Evolutionary conservation across 441 rosid genomes (phyloP).

Genomic region (Gossypium davidsonii): DNA sequence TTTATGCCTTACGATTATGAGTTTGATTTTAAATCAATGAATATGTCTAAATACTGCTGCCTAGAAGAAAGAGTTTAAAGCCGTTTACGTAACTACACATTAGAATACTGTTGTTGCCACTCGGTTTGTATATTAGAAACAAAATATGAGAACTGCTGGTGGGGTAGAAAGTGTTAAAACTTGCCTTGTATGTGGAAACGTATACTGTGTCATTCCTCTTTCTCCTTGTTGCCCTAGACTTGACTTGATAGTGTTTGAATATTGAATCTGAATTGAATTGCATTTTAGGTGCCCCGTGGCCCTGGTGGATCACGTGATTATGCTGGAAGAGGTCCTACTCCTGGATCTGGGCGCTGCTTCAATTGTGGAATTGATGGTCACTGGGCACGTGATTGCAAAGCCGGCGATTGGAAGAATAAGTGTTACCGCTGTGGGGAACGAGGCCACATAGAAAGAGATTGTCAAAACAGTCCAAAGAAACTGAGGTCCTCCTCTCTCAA

Average conservation of each 20-base stretch:
- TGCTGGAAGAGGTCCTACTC: slow-evolving; percentile 63
- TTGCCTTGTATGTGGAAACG: no score
- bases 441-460: slow-evolving; percentile 70
- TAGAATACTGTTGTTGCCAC: background rate
- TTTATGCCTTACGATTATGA: background rate
- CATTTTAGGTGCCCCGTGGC: slow-evolving; percentile 56
- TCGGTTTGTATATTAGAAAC: background rate
- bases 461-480: slow-evolving; percentile 70
- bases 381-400: slow-evolving; percentile 79
- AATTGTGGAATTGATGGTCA: slow-evolving; percentile 76
- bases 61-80: background rate
- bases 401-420: slow-evolving; percentile 80
- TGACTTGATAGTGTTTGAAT: background rate
- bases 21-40: background rate
- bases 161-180: no score
- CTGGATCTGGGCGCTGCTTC: slow-evolving; percentile 70
- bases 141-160: background rate
- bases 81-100: background rate
- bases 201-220: background rate
- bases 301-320: slow-evolving; percentile 57
- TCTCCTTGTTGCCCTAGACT: background rate
- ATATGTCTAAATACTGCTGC: background rate
- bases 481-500: slow-evolving; percentile 25
- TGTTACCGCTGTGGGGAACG: slow-evolving; percentile 78
- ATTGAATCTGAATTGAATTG: slow-evolving; percentile 6